Evolutionary conservation across 2,329 filamentous ascomycete genomes (phyloP).

Genomic region (Penicillium concentricum): DNA sequence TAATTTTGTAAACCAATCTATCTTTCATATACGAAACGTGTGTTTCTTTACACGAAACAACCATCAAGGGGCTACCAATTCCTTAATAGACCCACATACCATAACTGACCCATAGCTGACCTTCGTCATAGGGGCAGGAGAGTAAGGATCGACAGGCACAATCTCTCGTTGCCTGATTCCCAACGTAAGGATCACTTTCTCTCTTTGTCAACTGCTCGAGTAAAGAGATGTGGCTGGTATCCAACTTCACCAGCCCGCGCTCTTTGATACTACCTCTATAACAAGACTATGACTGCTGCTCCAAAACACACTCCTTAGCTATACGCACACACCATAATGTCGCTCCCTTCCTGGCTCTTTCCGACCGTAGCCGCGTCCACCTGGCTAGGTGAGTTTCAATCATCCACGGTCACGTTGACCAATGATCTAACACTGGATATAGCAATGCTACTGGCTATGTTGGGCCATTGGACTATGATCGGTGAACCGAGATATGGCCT

Average conservation of each 20-base stretch:
- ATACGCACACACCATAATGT: background rate
- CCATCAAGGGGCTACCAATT: slow-evolving; percentile 1
- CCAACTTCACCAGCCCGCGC: slow-evolving; percentile 11
- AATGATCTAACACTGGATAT: background rate
- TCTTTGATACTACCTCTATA: slow-evolving; percentile 5
- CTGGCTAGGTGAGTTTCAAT: slow-evolving; percentile 16
- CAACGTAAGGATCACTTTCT: slow-evolving; percentile 8
- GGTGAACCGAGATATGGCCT: slow-evolving; percentile 18
- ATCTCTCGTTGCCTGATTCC: slow-evolving; percentile 5
- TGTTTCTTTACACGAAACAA: slow-evolving; percentile 9
- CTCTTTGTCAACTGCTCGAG: slow-evolving; percentile 6
- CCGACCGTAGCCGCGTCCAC: slow-evolving; percentile 19
- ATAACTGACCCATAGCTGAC: slow-evolving; percentile 7
- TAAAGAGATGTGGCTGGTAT: slow-evolving; percentile 9
- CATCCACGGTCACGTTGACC: background rate
- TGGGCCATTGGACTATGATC: slow-evolving; percentile 18
- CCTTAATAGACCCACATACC: slow-evolving; percentile 10
- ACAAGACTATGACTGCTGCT: slow-evolving; percentile 4
- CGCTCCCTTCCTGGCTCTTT: slow-evolving; percentile 15
- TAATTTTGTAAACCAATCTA: background rate
- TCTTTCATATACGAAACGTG: slow-evolving; percentile 2
- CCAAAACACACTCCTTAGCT: background rate
- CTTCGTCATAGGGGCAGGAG: slow-evolving; percentile 1
- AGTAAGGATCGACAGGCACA: slow-evolving; percentile 13
- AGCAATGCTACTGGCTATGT: slow-evolving; percentile 17